phyloP scores from a whole-genome alignment of 306 rosid species.

The Vachellia pachyceras region DNA sequence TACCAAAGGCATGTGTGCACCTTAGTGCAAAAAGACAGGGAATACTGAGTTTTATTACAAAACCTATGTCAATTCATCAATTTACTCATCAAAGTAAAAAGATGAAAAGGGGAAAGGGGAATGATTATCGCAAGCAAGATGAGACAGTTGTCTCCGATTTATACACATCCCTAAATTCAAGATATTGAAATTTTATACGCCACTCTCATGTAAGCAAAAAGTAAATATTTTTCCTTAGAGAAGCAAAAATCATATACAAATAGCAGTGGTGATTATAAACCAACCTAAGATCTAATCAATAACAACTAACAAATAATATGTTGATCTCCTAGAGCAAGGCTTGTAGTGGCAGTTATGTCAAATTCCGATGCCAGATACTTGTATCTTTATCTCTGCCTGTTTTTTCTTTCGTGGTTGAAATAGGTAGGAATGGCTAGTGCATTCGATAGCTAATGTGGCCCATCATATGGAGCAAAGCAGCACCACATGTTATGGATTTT shows the following conservation, averaged over 20 bases:
- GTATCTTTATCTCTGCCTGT: not conserved
- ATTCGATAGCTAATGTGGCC: constrained; percentile 78
- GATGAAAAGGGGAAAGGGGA: not conserved
- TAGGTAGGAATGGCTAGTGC: constrained; percentile 79
- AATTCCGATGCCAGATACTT: not conserved
- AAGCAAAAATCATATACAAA: not conserved
- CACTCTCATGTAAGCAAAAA: not conserved
- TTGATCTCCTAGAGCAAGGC: not conserved
- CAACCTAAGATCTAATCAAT: no score
- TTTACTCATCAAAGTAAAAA: not conserved
- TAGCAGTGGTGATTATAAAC: no score
- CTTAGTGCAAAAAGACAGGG: not conserved
- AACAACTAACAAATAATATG: no score
- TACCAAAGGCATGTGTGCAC: not conserved
- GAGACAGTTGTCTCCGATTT: not conserved
- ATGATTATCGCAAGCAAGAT: not conserved
- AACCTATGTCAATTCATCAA: not conserved
- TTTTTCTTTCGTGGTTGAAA: not conserved
- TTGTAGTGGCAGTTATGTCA: not conserved
- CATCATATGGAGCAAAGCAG: constrained; percentile 78
- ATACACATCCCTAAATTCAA: not conserved
- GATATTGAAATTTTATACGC: not conserved
- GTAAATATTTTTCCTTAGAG: not conserved
- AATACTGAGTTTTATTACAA: not conserved
- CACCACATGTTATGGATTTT: constrained; percentile 61